Evolutionary conservation across 208 protist genomes (phyloP), one percentile per base, ranked within the genome.

Genomic region (Vickermania spadyakhi): DNA sequence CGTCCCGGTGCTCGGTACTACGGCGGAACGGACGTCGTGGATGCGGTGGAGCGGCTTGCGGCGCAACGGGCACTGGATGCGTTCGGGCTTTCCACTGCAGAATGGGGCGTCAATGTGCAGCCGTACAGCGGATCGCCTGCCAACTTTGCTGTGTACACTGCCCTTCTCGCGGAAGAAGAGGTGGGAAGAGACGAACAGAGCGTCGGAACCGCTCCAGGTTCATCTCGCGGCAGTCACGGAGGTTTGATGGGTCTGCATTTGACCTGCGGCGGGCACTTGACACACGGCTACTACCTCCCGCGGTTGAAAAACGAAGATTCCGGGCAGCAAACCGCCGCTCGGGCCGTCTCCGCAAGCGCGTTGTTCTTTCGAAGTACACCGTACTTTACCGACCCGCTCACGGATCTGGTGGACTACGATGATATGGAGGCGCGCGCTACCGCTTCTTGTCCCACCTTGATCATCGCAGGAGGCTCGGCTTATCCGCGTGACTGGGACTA

Each of bases 41-140:
- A 99, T 72, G 41, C 96, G 65, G 72, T 97, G 22, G 97, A 99
- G 68, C 26, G 56, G 23, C 53, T 97, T 14, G 91, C 81, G 68
- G 61, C 73, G 5, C 36, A 78, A 13, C 81, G 97, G 59, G 89
- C 93, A 41, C 75, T 99, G 1, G 27, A 79, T 28, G 86, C 89
- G 3, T 99, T 97, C 75, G 25, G 70, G 23, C 61, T 98, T 1
- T 73, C 97, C 58, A 60, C 75, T 0, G 62, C 65, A 11, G 31
- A 96, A 60, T 99, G 97, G 97, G 96, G 92, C 41, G 94, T 98
- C 13, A 99, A 99, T 63, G 97, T 99, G 21, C 97, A 99, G 80
- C 91, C 97, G 31, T 98, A 97, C 62, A 96, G 86, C 30, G 97
- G 97, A 36, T 93, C 79, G 3, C 77, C 94, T 2, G 96, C 96